Conservation (phyloP, 1,284 basidiomycete species). For the Moesziomyces sp. region DNA sequence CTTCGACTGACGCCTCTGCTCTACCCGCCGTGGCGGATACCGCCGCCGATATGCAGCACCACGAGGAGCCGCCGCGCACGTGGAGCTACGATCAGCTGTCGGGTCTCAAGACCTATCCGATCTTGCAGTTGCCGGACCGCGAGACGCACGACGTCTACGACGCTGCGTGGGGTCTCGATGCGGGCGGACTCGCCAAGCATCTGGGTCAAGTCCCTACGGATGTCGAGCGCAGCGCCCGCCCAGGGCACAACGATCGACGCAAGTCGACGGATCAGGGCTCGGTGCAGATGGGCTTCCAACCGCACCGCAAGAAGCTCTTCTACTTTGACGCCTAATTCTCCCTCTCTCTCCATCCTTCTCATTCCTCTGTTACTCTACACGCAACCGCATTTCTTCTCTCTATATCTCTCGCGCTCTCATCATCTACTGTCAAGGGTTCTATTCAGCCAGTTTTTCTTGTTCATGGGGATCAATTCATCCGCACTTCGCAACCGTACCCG, state of each 20-base stretch:
- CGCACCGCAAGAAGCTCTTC: conserved; percentile 55
- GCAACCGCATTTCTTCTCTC: neutral
- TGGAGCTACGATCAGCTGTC: conserved; percentile 56
- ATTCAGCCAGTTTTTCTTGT: neutral
- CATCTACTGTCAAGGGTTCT: conserved; percentile 4
- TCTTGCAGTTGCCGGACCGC: conserved; percentile 51
- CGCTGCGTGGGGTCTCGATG: conserved; percentile 45
- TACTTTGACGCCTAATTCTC: conserved; percentile 51
- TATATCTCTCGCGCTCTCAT: neutral
- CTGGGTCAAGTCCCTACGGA: conserved; percentile 6
- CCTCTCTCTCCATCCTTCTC: neutral
- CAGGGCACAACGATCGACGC: neutral
- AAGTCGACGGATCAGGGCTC: neutral
- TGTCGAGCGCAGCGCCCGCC: neutral
- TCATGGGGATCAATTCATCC: neutral
- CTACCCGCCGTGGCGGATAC: conserved; percentile 1
- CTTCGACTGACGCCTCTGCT: conserved; percentile 1
- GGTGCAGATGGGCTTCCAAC: conserved; percentile 32
- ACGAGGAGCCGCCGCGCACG: conserved; percentile 16
- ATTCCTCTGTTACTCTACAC: neutral
- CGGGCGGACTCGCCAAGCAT: conserved; percentile 37
- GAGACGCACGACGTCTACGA: conserved; percentile 63
- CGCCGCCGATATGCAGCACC: conserved; percentile 3
- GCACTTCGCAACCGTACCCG: neutral
- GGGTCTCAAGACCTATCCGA: conserved; percentile 55